Evolutionary conservation across 179 eudicot species (phyloP).

Genomic region (Camellia oleifera): DNA sequence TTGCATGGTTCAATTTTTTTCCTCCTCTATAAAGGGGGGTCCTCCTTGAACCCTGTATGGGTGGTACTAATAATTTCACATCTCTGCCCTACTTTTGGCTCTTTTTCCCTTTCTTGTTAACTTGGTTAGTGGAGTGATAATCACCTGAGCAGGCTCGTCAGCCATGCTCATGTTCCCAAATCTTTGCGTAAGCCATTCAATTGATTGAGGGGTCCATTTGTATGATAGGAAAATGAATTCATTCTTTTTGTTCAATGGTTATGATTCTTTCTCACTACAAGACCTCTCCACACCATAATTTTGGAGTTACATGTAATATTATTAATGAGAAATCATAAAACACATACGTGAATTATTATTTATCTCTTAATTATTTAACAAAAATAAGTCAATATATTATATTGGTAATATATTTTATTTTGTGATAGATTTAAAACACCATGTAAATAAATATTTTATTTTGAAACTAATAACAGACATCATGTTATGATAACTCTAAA

Average conservation of each 20-base stretch:
- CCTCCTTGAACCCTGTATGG: conserved; percentile 15
- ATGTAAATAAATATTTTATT: no score
- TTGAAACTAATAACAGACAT: no score
- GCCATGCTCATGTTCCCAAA: conserved; percentile 12
- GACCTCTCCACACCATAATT: neutral
- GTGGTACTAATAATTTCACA: conserved; percentile 26
- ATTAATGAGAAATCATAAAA: no score
- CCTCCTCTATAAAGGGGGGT: conserved; percentile 1
- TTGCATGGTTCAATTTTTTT: conserved; percentile 14
- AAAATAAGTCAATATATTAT: no score
- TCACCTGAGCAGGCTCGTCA: conserved; percentile 5
- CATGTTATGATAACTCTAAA: no score
- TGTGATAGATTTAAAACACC: no score
- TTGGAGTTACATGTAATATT: no score
- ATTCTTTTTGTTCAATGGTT: neutral
- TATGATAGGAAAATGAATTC: neutral
- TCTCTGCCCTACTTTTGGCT: neutral
- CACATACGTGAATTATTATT: no score
- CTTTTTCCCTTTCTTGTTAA: neutral
- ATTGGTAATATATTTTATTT: no score
- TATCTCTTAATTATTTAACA: no score
- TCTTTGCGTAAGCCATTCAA: neutral
- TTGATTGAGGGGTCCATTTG: neutral
- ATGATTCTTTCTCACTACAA: neutral
- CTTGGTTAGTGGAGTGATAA: conserved; percentile 13